These are phyloP conservation scores for Tolypocladium inflatum DNA, from an alignment of 2,329 filamentous ascomycete species.

Conservation along the genomic window DNA sequence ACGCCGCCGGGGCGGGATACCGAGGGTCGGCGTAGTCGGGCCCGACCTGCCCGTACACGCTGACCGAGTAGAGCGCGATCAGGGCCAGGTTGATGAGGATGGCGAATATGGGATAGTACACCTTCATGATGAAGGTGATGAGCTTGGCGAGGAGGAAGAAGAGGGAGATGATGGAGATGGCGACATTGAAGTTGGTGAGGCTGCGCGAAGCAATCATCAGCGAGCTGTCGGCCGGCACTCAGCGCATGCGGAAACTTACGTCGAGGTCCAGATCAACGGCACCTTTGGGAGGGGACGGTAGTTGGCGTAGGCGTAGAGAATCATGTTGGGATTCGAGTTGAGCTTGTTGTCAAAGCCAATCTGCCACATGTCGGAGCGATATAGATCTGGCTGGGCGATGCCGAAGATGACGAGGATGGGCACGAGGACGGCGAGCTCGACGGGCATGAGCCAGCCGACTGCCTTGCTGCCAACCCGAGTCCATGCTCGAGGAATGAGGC, in stretches of 20 bases:
- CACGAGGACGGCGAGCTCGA: constrained; percentile 58
- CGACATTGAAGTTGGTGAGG: constrained; percentile 66
- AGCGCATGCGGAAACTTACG: constrained; percentile 41
- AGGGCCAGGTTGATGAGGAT: constrained; percentile 47
- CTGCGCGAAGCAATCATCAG: constrained; percentile 28
- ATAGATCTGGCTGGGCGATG: constrained; percentile 64
- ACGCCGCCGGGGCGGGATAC: constrained; percentile 53
- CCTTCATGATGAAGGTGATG: constrained; percentile 59
- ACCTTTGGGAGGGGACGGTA: constrained; percentile 50
- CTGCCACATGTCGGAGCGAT: constrained; percentile 62
- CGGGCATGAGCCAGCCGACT: constrained; percentile 53
- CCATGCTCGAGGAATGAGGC: constrained; percentile 51
- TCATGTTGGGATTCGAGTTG: constrained; percentile 62
- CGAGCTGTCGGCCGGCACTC: neutral
- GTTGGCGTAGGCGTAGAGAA: constrained; percentile 67
- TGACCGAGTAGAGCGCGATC: constrained; percentile 53
- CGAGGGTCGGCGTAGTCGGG: constrained; percentile 61
- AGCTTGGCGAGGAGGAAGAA: constrained; percentile 67
- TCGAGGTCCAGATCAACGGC: constrained; percentile 64
- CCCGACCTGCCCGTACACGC: constrained; percentile 61
- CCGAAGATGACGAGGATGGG: constrained; percentile 61
- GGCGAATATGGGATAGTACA: constrained; percentile 59
- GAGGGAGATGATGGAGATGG: constrained; percentile 64
- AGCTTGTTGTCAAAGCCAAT: constrained; percentile 61
- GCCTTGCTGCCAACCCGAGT: constrained; percentile 38